Percentiles rank a stretch among this genome's conserved stretches.
These are phyloP conservation scores for Melocanna baccifera DNA, from an alignment of 176 grass and related monocot genomes.

Conservation along the genomic window DNA sequence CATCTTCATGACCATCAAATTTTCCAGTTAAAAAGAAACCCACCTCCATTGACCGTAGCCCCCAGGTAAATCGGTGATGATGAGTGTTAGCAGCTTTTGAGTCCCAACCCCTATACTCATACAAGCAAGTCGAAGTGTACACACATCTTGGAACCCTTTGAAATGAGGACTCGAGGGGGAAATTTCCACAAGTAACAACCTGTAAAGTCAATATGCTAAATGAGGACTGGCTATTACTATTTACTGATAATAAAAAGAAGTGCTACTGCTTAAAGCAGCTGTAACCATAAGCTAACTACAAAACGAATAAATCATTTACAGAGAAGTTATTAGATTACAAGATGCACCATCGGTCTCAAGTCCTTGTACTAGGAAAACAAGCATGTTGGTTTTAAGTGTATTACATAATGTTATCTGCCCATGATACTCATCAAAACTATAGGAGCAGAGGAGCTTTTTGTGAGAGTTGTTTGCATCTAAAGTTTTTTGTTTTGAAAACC, in stretches of 20 bases:
- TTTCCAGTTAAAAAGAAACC: conserved; percentile 25
- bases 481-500: not conserved
- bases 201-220: conserved; percentile 33
- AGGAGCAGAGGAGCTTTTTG: not conserved
- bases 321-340: not conserved
- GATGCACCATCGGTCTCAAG: not conserved
- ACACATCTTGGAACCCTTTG: conserved; percentile 84
- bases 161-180: conserved; percentile 84
- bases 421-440: not conserved
- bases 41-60: conserved; percentile 76
- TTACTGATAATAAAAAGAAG: not conserved
- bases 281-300: not conserved
- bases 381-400: not conserved
- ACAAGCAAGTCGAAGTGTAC: conserved; percentile 85
- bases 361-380: not conserved
- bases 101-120: conserved; percentile 80
- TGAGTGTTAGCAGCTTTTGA: conserved; percentile 64
- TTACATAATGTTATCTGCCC: not conserved
- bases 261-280: not conserved
- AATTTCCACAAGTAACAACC: conserved; percentile 95
- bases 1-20: not conserved
- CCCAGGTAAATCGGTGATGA: conserved; percentile 76
- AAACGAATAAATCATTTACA: not conserved
- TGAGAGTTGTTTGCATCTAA: not conserved
- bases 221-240: not conserved